Conservation (phyloP, 371 early-diverging fungal species). For the Mortierella sp. region DNA sequence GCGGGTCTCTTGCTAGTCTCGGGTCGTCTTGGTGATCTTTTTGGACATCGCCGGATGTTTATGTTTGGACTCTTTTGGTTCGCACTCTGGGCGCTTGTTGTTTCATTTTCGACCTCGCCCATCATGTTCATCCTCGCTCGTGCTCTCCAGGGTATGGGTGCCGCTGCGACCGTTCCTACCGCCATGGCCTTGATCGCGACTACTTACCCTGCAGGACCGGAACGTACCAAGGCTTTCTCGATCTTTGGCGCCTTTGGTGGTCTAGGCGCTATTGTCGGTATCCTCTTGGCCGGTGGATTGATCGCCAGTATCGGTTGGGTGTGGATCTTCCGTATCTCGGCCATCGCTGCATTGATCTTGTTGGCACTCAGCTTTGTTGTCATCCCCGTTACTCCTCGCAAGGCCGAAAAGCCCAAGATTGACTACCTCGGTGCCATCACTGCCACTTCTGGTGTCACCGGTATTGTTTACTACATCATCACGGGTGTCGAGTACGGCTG, state of each 20-base stretch:
- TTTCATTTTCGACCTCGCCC: constrained; percentile 16
- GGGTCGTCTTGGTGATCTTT: not conserved
- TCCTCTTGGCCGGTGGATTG: constrained; percentile 24
- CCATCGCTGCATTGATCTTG: constrained; percentile 14
- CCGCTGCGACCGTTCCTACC: constrained; percentile 18
- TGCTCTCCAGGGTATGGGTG: constrained; percentile 22
- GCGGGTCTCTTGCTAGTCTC: not conserved
- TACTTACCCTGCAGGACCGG: constrained; percentile 26
- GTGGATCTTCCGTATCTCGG: constrained; percentile 25
- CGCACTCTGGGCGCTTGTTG: not conserved
- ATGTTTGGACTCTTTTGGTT: constrained; percentile 3
- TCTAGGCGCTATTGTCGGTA: constrained; percentile 17
- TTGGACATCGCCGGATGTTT: constrained; percentile 1
- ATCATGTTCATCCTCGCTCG: constrained; percentile 19
- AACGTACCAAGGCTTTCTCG: constrained; percentile 19
- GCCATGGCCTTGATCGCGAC: constrained; percentile 22
- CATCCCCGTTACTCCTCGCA: constrained; percentile 11
- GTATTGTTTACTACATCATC: constrained; percentile 17
- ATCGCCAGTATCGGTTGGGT: constrained; percentile 23
- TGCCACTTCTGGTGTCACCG: constrained; percentile 6
- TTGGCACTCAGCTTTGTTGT: constrained; percentile 8
- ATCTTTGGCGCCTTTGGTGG: constrained; percentile 28
- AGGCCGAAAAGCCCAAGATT: constrained; percentile 13
- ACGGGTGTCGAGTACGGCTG: constrained; percentile 15
- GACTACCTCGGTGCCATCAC: constrained; percentile 13